Percentiles rank a stretch among this genome's conserved stretches.
These are phyloP conservation scores for Lepiota brunneoincarnata DNA, from an alignment of 768 basidiomycete species.

Conservation along the genomic window DNA sequence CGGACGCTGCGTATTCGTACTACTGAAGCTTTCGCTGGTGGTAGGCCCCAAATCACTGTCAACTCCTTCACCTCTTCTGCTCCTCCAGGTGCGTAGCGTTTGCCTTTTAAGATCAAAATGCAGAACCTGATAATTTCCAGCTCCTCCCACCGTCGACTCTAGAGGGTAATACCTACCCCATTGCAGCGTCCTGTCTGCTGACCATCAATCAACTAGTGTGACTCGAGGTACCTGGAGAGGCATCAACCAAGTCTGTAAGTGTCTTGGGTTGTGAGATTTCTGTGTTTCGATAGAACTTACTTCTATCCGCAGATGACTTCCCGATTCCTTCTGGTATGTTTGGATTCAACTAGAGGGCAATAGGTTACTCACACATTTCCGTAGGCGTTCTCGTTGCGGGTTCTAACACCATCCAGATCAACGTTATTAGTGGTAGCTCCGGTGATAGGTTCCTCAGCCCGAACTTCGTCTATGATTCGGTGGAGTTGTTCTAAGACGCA, in stretches of 20 bases:
- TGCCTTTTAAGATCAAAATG: not conserved
- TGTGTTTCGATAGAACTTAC: not conserved
- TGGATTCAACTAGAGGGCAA: not conserved
- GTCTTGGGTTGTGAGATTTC: not conserved
- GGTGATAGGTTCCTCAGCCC: constrained; percentile 43
- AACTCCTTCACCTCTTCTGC: constrained; percentile 41
- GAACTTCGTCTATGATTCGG: constrained; percentile 43
- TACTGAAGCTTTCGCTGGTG: constrained; percentile 45
- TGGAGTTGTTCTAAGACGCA: constrained; percentile 32
- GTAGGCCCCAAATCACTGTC: constrained; percentile 42
- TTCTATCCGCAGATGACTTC: constrained; percentile 29
- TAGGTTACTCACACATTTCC: not conserved
- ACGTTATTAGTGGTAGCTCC: constrained; percentile 40
- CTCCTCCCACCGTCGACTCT: constrained; percentile 38
- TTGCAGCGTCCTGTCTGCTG: not conserved
- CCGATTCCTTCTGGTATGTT: constrained; percentile 37
- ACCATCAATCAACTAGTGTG: constrained; percentile 25
- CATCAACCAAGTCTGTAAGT: constrained; percentile 40
- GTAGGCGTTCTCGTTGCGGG: constrained; percentile 34
- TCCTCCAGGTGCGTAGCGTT: constrained; percentile 29
- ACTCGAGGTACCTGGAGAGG: constrained; percentile 53
- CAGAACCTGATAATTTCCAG: constrained; percentile 16
- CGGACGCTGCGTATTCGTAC: constrained; percentile 45
- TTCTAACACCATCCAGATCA: constrained; percentile 41
- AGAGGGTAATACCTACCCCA: constrained; percentile 31